These are phyloP conservation scores for Plasmodium vinckei DNA, from an alignment of 169 alveolate genomes.

Conservation along the genomic window DNA sequence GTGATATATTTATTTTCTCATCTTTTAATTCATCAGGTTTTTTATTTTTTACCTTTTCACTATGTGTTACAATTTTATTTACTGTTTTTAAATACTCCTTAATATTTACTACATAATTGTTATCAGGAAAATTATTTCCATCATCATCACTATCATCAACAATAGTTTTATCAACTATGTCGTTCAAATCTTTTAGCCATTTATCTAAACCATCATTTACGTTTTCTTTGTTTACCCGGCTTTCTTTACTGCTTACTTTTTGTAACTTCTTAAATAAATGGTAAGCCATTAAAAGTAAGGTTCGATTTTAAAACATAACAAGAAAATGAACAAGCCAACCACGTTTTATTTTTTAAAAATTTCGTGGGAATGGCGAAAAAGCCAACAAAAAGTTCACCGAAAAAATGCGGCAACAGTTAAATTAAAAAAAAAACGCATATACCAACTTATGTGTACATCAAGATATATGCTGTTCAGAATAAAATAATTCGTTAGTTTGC, in stretches of 20 bases:
- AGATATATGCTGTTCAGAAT: too few relatives aligned
- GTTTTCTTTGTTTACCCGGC: slow-evolving; percentile 33
- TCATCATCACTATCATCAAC: slow-evolving; percentile 22
- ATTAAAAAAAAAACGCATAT: too few relatives aligned
- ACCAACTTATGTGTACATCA: too few relatives aligned
- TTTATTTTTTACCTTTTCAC: slow-evolving; percentile 27
- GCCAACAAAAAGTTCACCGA: too few relatives aligned
- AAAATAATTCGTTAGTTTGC: too few relatives aligned
- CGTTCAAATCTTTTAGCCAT: slow-evolving; percentile 40
- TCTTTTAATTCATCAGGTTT: slow-evolving; percentile 35
- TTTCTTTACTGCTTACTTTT: slow-evolving; percentile 43
- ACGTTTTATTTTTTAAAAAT: neutral
- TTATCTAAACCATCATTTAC: slow-evolving; percentile 27
- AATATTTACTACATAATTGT: neutral
- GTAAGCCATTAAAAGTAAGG: slow-evolving; percentile 30
- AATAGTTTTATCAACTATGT: slow-evolving; percentile 14
- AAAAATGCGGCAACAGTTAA: too few relatives aligned
- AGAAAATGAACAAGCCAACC: neutral
- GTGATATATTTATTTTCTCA: slow-evolving; percentile 5
- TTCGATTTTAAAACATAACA: slow-evolving; percentile 3
- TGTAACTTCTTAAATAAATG: slow-evolving; percentile 60
- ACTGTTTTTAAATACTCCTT: slow-evolving; percentile 16
- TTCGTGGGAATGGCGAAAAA: neutral
- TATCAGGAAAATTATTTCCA: too few relatives aligned
- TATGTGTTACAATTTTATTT: slow-evolving; percentile 30